Percentiles rank a stretch among this genome's conserved stretches.
Evolutionary conservation across 2,329 filamentous ascomycete genomes (phyloP).

Genomic region (Aspergillus caelatus): DNA sequence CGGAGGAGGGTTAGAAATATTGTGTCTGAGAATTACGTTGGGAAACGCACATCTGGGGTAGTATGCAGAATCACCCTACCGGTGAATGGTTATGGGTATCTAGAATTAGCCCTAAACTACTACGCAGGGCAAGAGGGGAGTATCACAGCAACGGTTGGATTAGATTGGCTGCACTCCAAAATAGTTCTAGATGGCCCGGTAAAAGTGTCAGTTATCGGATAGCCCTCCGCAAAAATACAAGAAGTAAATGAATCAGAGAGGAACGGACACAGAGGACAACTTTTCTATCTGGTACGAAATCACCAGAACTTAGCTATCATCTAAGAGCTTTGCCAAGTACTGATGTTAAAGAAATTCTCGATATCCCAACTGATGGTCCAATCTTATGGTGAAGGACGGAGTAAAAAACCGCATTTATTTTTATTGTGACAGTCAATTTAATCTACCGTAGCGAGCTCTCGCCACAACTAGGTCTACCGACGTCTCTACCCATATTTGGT

Average conservation of each 20-base stretch:
- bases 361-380: neutral
- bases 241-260: neutral
- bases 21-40: neutral
- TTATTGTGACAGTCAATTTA: neutral
- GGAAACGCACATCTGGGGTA: neutral
- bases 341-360: neutral
- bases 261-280: neutral
- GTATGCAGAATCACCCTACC: too few species aligned
- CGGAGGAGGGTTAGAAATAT: neutral
- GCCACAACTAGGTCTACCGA: neutral
- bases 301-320: too few species aligned
- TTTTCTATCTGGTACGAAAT: neutral
- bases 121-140: too few species aligned
- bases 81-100: too few species aligned
- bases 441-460: neutral
- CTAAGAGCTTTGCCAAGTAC: neutral
- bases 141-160: neutral
- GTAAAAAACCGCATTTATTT: neutral
- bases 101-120: too few species aligned
- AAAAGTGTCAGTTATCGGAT: neutral
- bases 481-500: neutral
- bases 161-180: neutral
- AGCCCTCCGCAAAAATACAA: neutral
- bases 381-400: neutral
- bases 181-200: neutral